phyloP scores from a whole-genome alignment of 2,329 filamentous ascomycete genomes.

The Clarireedia sp. region DNA sequence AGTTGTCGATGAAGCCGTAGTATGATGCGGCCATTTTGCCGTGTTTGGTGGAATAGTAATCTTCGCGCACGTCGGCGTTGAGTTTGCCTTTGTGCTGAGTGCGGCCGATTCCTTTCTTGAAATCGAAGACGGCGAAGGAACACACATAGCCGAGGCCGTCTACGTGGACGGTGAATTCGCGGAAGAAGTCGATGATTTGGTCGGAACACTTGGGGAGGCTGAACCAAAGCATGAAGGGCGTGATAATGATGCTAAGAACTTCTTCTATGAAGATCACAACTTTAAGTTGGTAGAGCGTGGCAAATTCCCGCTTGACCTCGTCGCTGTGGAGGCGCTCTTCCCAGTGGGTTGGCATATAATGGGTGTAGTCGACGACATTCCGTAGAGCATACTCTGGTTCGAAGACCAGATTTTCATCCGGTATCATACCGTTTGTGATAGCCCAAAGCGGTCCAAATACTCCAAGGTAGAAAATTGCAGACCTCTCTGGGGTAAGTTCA shows the following conservation, averaged over 20 bases:
- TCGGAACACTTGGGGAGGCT: slow-evolving; percentile 84
- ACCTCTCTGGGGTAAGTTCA: slow-evolving; percentile 81
- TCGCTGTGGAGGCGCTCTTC: slow-evolving; percentile 83
- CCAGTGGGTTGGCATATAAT: slow-evolving; percentile 88
- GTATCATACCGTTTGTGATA: slow-evolving; percentile 71
- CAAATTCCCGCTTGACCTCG: slow-evolving; percentile 86
- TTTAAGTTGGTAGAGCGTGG: slow-evolving; percentile 84
- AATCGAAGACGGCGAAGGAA: slow-evolving; percentile 95
- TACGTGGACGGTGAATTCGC: slow-evolving; percentile 94
- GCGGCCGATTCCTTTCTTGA: slow-evolving; percentile 69
- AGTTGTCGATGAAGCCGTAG: slow-evolving; percentile 90
- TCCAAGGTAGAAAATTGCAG: slow-evolving; percentile 83
- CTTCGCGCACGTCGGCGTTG: slow-evolving; percentile 60
- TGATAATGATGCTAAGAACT: slow-evolving; percentile 83
- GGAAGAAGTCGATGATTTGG: slow-evolving; percentile 93
- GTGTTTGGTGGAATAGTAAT: slow-evolving; percentile 92
- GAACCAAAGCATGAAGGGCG: slow-evolving; percentile 80
- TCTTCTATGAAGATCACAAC: slow-evolving; percentile 89
- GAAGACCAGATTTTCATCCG: slow-evolving; percentile 82
- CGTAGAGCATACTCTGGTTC: slow-evolving; percentile 84
- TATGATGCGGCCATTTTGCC: slow-evolving; percentile 98
- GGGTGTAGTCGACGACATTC: slow-evolving; percentile 86
- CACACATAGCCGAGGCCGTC: slow-evolving; percentile 94
- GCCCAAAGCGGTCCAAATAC: slow-evolving; percentile 79
- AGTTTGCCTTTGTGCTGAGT: slow-evolving; percentile 32